Evolutionary conservation across 345 rosid genomes (phyloP), one percentile per base, ranked within the genome.

Genomic region (Moricandia arvensis): DNA sequence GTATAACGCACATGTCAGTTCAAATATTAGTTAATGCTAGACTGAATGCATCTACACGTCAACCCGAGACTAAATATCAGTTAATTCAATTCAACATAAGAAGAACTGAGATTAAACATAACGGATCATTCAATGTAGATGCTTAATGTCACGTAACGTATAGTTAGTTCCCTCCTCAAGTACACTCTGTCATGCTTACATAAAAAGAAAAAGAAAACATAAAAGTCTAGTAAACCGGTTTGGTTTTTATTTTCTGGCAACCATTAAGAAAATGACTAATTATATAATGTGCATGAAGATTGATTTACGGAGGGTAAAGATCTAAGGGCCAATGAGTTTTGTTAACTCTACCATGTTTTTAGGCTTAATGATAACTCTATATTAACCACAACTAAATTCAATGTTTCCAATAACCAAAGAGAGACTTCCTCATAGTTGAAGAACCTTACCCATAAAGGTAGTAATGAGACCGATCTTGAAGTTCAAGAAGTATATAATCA

Each of bases 401-500:
- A 7, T 11, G 47, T 59, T 59, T 24, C 30, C 2, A 3, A 16
- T 15, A 47, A 38, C 7, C 64, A 54, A 38, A 60, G 16, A 31
- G 26, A 43, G 9, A 45, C 6, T 67, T 16, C 0, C 1, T 8
- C 35, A n/a, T 66, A 58, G 29, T 18, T 49, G 33, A 59, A 59
- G 55, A 30, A 38, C 13, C 45, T 6, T 6, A 35, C 41, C 15
- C 15, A 11, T 4, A 4, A 4, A 4, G 49, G 49, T 8, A 17
- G n/a, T 17, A 18, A 71, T 77, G 80, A 63, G 76, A 45, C 80
- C 80, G 7, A 72, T 77, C 30, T 33, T 9, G 68, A 77, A 77
- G 76, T 77, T 77, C 45, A 71, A 77, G 63, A 77, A 77, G 76
- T 77, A 77, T 29, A 77, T 77, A 16, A 58, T 77, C 62, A 77